These are phyloP conservation scores for Microstegium vimineum DNA, from an alignment of 176 grass and related monocot genomes.

Conservation along the genomic window DNA sequence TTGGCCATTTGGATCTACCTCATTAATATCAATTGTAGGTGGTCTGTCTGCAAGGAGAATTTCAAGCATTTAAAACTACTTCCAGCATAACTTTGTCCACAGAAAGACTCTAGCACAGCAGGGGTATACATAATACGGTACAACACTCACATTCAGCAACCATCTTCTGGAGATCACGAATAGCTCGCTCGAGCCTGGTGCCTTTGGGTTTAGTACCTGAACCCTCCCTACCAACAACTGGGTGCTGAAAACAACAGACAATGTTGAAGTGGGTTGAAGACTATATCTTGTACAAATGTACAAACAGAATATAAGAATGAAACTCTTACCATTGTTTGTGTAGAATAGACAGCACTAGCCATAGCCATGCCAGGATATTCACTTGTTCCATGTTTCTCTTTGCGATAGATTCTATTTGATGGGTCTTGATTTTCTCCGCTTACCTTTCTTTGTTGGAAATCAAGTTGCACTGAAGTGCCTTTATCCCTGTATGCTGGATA, in stretches of 20 bases:
- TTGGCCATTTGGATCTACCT: slow-evolving; percentile 65
- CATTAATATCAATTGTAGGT: slow-evolving; percentile 69
- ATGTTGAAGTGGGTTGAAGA: slow-evolving; percentile 9
- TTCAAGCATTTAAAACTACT: slow-evolving; percentile 37
- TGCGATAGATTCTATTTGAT: slow-evolving; percentile 41
- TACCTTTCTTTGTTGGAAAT: slow-evolving; percentile 60
- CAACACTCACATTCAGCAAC: slow-evolving; percentile 75
- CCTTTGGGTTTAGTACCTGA: slow-evolving; percentile 86
- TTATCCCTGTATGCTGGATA: slow-evolving; percentile 60
- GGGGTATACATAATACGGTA: slow-evolving; percentile 1
- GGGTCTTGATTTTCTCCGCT: slow-evolving; percentile 50
- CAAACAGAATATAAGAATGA: slow-evolving; percentile 8
- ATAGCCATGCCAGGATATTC: slow-evolving; percentile 53
- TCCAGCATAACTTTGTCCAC: slow-evolving; percentile 9
- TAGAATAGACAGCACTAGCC: slow-evolving; percentile 46
- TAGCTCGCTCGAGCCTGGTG: slow-evolving; percentile 91
- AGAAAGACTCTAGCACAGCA: slow-evolving; percentile 18
- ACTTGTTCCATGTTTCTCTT: slow-evolving; percentile 50
- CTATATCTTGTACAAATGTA: background rate
- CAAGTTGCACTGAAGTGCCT: slow-evolving; percentile 51
- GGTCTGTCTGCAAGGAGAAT: slow-evolving; percentile 67
- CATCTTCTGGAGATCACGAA: slow-evolving; percentile 86
- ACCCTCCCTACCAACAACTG: slow-evolving; percentile 55
- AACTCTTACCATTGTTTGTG: slow-evolving; percentile 52
- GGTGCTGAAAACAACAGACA: slow-evolving; percentile 49